Evolutionary conservation across 495 filamentous ascomycete genomes (phyloP).

Genomic region (Jackrogersella multiformis): DNA sequence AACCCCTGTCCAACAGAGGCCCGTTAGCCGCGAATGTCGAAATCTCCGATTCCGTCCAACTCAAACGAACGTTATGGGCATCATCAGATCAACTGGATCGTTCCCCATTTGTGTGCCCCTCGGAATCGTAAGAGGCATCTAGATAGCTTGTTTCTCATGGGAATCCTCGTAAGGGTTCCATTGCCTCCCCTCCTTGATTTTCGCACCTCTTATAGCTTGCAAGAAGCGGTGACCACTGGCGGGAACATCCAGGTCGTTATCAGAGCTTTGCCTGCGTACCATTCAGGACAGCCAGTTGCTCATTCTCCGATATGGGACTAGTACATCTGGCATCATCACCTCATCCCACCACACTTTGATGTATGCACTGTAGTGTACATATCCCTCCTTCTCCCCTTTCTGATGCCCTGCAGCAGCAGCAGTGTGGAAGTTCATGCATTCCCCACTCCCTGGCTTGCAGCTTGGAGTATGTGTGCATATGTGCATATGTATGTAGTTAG

Average conservation of each 20-base stretch:
- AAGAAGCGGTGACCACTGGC: conserved; percentile 39
- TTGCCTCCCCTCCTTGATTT: conserved; percentile 16
- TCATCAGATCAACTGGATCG: conserved; percentile 38
- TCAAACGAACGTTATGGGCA: conserved; percentile 26
- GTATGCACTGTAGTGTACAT: conserved; percentile 17
- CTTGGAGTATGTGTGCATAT: conserved; percentile 12
- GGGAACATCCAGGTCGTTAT: conserved; percentile 36
- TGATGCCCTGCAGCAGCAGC: conserved; percentile 33
- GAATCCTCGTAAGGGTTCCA: conserved; percentile 25
- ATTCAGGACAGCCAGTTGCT: conserved; percentile 31
- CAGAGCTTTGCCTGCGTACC: conserved; percentile 26
- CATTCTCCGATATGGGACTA: conserved; percentile 37
- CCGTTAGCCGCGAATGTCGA: conserved; percentile 44
- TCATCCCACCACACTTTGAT: conserved; percentile 25
- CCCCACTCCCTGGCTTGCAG: conserved; percentile 39
- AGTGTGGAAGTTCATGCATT: conserved; percentile 38
- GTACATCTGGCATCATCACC: conserved; percentile 32
- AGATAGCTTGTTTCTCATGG: conserved; percentile 5
- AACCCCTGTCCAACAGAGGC: conserved; percentile 30
- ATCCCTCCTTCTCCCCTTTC: conserved; percentile 23
- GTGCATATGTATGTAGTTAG: conserved; percentile 23
- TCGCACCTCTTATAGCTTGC: conserved; percentile 5
- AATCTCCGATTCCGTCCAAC: conserved; percentile 39
- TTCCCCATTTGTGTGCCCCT: conserved; percentile 17
- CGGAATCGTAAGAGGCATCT: conserved; percentile 42